Conservation (phyloP, 1,284 basidiomycete species). For the Chondrostereum purpureum region DNA sequence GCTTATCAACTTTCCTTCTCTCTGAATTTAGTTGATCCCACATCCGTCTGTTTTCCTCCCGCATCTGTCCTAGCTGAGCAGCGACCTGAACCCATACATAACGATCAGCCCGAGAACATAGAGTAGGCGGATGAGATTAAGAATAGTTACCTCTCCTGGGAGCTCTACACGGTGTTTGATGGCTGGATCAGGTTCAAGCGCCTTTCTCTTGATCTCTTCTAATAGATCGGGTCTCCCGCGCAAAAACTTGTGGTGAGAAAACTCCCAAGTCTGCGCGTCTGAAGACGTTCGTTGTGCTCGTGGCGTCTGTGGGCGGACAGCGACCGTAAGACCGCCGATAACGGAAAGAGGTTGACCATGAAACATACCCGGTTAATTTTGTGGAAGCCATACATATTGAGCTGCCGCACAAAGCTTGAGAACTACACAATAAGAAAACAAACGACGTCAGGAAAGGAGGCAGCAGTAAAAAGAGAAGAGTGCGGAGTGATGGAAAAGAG, state of each 20-base stretch:
- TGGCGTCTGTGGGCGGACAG: conserved; percentile 50
- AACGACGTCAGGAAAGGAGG: too few relatives aligned
- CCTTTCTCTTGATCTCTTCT: conserved; percentile 83
- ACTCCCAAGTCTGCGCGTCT: conserved; percentile 84
- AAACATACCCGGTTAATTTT: conserved; percentile 69
- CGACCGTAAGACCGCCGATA: conserved; percentile 1
- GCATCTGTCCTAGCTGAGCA: conserved; percentile 11
- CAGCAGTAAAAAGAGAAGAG: conserved; percentile 4
- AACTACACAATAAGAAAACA: too few relatives aligned
- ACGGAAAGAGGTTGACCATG: conserved; percentile 4
- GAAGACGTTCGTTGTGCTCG: conserved; percentile 75
- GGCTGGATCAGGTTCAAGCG: conserved; percentile 65
- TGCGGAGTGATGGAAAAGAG: conserved; percentile 2
- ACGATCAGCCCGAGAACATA: background rate
- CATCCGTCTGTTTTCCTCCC: conserved; percentile 60
- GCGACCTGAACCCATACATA: conserved; percentile 1
- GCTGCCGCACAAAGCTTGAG: conserved; percentile 82
- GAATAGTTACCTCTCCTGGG: conserved; percentile 58
- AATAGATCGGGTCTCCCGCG: conserved; percentile 76
- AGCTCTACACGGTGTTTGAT: conserved; percentile 67
- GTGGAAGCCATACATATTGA: conserved; percentile 88
- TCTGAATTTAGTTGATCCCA: conserved; percentile 51
- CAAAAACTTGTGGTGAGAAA: conserved; percentile 82
- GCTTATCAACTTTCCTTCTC: conserved; percentile 40
- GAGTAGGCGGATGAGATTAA: background rate